Evolutionary conservation across 495 filamentous ascomycete species (phyloP), one percentile per base, ranked within the genome.

Genomic region (Podospora didyma): DNA sequence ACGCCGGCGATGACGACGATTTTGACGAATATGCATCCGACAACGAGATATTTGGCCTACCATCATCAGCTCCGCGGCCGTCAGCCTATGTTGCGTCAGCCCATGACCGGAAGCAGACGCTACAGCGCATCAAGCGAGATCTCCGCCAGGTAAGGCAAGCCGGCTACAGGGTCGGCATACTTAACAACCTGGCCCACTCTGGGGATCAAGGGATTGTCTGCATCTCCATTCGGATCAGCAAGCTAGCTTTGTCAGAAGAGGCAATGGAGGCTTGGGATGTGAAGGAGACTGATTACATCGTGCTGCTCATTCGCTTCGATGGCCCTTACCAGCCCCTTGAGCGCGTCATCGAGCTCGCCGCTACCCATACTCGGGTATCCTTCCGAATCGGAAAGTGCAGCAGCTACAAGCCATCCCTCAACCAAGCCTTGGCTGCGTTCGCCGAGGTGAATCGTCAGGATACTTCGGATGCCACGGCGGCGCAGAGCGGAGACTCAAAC

Each of bases 241-340:
- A 87, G 58, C 79, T 96, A 2, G 86, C 80, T 2, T 82, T 97
- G 24, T 90, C 90, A 2, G 78, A 88, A 24, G 89, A 92, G 58
- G 87, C 83, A 1, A 78, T 88, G 70, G 79, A 84, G 59, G 87
- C 90, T 14, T 97, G 93, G 93, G 76, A 85, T 50, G 68, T 97
- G 17, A 64, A 80, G 14, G 67, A 73, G 0, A 68, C 73, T 0
- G 84, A 95, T 23, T 94, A 94, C 63, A 67, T 96, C 42, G 82
- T 95, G 6, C 75, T 96, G 6, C 76, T 96, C 14, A 78, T 96
- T n/a, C 79, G 82, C 47, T 92, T 87, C 61, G 69, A 74, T 0
- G 61, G 65, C 24, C 74, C 71, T 1, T 96, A 96, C 70, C 65
- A 62, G 12, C 63, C 72, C 26, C 64, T 89, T 26, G 73, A 86